phyloP scores from a whole-genome alignment of 2,329 filamentous ascomycete genomes.

The Claviceps cyperi region DNA sequence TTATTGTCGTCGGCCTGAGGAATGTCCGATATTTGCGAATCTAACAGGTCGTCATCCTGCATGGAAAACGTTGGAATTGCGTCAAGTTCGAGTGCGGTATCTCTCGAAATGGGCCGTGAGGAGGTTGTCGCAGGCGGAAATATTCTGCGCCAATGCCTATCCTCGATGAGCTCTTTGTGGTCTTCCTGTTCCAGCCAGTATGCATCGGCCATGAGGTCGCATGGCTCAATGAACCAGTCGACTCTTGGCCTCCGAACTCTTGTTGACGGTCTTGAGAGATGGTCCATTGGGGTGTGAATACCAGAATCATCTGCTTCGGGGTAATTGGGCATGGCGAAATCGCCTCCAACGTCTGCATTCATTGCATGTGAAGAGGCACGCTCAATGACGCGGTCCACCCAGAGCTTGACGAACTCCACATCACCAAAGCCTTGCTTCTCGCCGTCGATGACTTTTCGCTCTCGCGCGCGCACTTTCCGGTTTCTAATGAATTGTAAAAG shows the following conservation, averaged over 20 bases:
- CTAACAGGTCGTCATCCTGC: constrained; percentile 11
- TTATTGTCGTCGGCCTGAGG: constrained; percentile 25
- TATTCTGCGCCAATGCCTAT: constrained; percentile 60
- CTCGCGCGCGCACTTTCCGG: constrained; percentile 66
- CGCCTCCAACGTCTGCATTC: constrained; percentile 10
- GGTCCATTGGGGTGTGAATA: constrained; percentile 25
- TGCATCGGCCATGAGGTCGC: constrained; percentile 76
- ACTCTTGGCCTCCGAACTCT: constrained; percentile 61
- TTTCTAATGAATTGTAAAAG: constrained; percentile 89
- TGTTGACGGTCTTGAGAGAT: constrained; percentile 27
- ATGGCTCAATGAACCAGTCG: constrained; percentile 73
- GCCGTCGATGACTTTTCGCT: constrained; percentile 60
- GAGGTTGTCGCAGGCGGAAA: constrained; percentile 34
- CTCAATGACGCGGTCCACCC: constrained; percentile 54
- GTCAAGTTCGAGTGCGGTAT: constrained; percentile 14
- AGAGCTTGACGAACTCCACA: constrained; percentile 53
- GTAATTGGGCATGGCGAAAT: constrained; percentile 28
- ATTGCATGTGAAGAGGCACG: constrained; percentile 15
- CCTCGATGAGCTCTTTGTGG: constrained; percentile 70
- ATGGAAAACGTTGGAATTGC: constrained; percentile 13
- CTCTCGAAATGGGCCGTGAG: constrained; percentile 17
- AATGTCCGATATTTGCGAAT: constrained; percentile 11
- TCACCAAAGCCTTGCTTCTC: constrained; percentile 67
- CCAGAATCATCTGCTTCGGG: constrained; percentile 29
- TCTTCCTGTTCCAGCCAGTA: constrained; percentile 78